Conservation (phyloP, 2,329 filamentous ascomycete genomes). For the Juglanconis juglandina region DNA sequence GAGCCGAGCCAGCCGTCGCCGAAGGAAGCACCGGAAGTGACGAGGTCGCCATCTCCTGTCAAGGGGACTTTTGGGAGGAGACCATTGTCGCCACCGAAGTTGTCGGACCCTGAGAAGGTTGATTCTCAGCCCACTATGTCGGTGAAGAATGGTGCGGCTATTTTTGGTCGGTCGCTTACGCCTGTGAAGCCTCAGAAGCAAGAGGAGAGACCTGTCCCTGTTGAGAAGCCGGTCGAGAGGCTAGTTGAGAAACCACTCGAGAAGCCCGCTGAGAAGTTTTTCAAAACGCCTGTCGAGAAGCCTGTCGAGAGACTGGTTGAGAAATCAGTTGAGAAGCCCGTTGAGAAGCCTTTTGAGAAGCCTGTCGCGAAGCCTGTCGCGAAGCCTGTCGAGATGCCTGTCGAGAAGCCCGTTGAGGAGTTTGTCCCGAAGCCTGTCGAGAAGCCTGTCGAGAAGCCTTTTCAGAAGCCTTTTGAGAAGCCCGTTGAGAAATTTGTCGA, state of each 20-base stretch:
- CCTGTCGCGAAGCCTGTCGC: too few relatives aligned
- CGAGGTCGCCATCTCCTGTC: slow-evolving; percentile 30
- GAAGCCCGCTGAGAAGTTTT: slow-evolving; percentile 21
- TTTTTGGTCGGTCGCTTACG: slow-evolving; percentile 30
- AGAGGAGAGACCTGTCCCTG: background rate
- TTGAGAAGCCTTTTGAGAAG: background rate
- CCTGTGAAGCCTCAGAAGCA: slow-evolving; percentile 18
- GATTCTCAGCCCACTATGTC: slow-evolving; percentile 34
- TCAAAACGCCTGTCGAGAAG: slow-evolving; percentile 16
- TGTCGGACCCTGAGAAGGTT: slow-evolving; percentile 26
- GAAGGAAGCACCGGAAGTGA: slow-evolving; percentile 27
- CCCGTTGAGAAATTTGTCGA: background rate
- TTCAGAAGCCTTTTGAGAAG: background rate
- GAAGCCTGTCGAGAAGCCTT: too few relatives aligned
- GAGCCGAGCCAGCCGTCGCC: slow-evolving; percentile 32
- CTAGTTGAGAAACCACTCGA: slow-evolving; percentile 15
- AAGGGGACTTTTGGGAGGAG: slow-evolving; percentile 26
- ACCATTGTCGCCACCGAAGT: slow-evolving; percentile 8
- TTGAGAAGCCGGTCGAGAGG: slow-evolving; percentile 21
- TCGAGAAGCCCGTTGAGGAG: too few relatives aligned
- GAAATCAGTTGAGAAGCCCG: background rate
- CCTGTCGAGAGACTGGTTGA: background rate
- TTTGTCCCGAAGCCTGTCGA: too few relatives aligned
- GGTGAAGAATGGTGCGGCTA: slow-evolving; percentile 31
- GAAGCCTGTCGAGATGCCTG: too few relatives aligned